Evolutionary conservation across 2,329 filamentous ascomycete genomes (phyloP).

Genomic region (Bipolaris victoriae): DNA sequence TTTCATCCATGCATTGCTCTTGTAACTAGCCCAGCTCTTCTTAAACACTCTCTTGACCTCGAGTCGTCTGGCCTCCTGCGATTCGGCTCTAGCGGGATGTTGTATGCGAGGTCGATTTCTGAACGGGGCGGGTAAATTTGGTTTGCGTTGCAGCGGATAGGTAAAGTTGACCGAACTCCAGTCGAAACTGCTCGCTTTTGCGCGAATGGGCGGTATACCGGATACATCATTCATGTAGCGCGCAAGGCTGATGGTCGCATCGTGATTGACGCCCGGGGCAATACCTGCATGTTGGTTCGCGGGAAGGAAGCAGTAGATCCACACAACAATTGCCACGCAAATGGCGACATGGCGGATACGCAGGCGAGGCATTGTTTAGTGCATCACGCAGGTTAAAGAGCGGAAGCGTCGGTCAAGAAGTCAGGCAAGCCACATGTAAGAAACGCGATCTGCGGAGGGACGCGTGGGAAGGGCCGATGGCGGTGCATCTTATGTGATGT

Average conservation of each 20-base stretch:
- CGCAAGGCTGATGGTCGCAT: conserved; percentile 33
- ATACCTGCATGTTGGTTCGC: conserved; percentile 2
- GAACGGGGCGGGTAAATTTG: conserved; percentile 36
- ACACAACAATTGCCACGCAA: conserved; percentile 34
- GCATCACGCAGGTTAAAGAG: conserved; percentile 9
- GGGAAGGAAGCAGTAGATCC: conserved; percentile 38
- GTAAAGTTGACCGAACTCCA: conserved; percentile 41
- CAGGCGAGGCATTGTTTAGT: conserved; percentile 34
- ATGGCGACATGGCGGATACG: conserved; percentile 37
- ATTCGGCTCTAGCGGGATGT: conserved; percentile 32
- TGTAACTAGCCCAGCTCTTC: conserved; percentile 54
- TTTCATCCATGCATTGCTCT: conserved; percentile 52
- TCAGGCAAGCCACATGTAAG: conserved; percentile 4
- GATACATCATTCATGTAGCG: conserved; percentile 42
- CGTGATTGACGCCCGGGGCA: conserved; percentile 13
- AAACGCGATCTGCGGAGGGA: conserved; percentile 1
- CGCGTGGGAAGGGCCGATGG: conserved; percentile 2
- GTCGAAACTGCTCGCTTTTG: conserved; percentile 38
- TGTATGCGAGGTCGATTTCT: conserved; percentile 45
- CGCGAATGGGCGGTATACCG: conserved; percentile 29
- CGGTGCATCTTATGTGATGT: conserved; percentile 16
- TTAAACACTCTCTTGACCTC: conserved; percentile 48
- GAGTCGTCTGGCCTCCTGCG: conserved; percentile 33
- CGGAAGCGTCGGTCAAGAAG: conserved; percentile 1
- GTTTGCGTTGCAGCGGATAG: conserved; percentile 36